Evolutionary conservation across 805 yeast species (phyloP).

Genomic region (Metschnikowia orientalis): DNA sequence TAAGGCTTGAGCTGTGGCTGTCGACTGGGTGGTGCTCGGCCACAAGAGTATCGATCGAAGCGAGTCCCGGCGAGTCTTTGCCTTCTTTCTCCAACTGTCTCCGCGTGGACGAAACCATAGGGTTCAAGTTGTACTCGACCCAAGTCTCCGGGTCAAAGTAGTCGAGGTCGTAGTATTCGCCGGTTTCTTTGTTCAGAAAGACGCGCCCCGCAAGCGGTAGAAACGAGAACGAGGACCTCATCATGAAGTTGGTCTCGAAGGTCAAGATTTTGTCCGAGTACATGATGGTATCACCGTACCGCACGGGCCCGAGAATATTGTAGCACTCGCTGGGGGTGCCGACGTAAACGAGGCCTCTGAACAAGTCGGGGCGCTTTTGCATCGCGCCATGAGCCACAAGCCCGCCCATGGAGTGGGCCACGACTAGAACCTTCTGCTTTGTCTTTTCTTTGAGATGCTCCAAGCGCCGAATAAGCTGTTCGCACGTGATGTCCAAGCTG

Average conservation of each 20-base stretch:
- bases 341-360: constrained; percentile 73
- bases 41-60: constrained; percentile 11
- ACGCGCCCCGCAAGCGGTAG: constrained; percentile 73
- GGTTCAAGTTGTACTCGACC: constrained; percentile 72
- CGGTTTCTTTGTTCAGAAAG: constrained; percentile 59
- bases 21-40: constrained; percentile 7
- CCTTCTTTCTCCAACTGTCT: constrained; percentile 12
- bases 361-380: constrained; percentile 59
- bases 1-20: constrained; percentile 4
- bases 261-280: constrained; percentile 71
- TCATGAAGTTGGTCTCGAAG: constrained; percentile 77
- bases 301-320: constrained; percentile 78
- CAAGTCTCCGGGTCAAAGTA: constrained; percentile 77
- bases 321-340: constrained; percentile 85
- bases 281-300: constrained; percentile 77
- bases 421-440: constrained; percentile 59
- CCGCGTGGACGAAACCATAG: constrained; percentile 52
- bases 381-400: constrained; percentile 75
- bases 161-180: constrained; percentile 60
- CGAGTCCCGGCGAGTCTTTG: constrained; percentile 3
- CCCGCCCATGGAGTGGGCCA: constrained; percentile 96
- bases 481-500: constrained; percentile 53
- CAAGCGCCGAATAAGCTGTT: constrained; percentile 49
- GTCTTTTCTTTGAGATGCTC: constrained; percentile 41
- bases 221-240: constrained; percentile 80